These are phyloP conservation scores for Dentiscutata heterogama DNA, from an alignment of 371 early-diverging fungal genomes.

Conservation along the genomic window DNA sequence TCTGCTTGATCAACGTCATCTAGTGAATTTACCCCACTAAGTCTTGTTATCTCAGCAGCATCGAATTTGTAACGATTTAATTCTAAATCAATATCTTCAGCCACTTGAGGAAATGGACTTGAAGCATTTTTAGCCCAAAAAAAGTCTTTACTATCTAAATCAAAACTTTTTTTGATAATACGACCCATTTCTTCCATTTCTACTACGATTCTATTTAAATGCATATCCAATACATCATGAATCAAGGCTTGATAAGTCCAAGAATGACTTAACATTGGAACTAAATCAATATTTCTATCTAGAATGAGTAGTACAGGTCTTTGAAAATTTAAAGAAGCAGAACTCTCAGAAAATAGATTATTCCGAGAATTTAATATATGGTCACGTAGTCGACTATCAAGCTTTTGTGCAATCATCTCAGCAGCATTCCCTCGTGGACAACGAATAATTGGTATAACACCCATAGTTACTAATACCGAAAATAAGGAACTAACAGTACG, in stretches of 20 bases:
- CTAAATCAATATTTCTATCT: constrained; percentile 96
- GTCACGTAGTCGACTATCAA: constrained; percentile 91
- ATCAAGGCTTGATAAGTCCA: constrained; percentile 99
- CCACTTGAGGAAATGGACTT: constrained; percentile 98
- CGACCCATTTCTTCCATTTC: constrained; percentile 80
- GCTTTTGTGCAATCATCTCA: constrained; percentile 89
- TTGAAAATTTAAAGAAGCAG: constrained; percentile 44
- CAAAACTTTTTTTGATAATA: constrained; percentile 79
- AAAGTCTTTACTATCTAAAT: constrained; percentile 91
- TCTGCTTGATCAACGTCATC: constrained; percentile 87
- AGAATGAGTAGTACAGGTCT: constrained; percentile 86
- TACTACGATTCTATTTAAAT: constrained; percentile 84
- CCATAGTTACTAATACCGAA: constrained; percentile 94
- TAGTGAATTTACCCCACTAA: constrained; percentile 85
- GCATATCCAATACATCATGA: constrained; percentile 95
- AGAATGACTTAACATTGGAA: constrained; percentile 95
- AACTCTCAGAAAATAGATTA: constrained; percentile 79
- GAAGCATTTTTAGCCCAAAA: constrained; percentile 96
- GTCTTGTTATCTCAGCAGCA: constrained; percentile 90
- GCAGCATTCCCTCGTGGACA: constrained; percentile 93
- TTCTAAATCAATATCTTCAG: constrained; percentile 94
- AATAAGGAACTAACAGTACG: constrained; percentile 85
- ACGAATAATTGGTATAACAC: constrained; percentile 85
- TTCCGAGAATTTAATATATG: constrained; percentile 86
- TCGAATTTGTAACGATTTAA: constrained; percentile 93